These are phyloP conservation scores for Pythium oligandrum DNA, from an alignment of 352 stramenopile genomes.

Conservation along the genomic window DNA sequence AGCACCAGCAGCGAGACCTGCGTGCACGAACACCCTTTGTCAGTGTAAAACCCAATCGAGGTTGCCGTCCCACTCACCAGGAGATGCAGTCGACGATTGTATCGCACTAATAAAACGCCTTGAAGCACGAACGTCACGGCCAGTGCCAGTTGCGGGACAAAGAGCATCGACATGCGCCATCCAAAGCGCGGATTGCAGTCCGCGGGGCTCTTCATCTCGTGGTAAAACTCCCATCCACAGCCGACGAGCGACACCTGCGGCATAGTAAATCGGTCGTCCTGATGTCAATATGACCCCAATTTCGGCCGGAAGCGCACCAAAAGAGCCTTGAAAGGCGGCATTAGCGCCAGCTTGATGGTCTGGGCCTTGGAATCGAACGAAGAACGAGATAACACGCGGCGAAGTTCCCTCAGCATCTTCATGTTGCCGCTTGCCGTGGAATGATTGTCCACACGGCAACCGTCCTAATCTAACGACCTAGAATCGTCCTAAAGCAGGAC, in stretches of 20 bases:
- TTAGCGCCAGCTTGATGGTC: conserved; percentile 12
- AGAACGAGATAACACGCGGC: conserved; percentile 5
- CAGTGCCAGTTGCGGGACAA: conserved; percentile 12
- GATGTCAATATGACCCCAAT: no score
- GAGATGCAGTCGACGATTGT: conserved; percentile 4
- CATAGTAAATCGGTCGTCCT: not conserved
- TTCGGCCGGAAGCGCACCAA: not conserved
- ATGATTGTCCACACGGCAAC: no score
- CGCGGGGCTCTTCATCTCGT: conserved; percentile 6
- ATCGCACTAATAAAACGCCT: conserved; percentile 7
- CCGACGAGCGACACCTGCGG: conserved; percentile 9
- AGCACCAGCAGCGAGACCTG: not conserved
- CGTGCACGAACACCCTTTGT: no score
- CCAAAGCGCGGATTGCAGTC: conserved; percentile 7
- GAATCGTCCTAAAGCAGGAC: no score
- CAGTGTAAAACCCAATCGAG: no score
- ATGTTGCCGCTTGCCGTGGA: not conserved
- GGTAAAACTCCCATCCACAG: conserved; percentile 16
- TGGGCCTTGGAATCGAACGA: conserved; percentile 17
- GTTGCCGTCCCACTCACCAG: not conserved
- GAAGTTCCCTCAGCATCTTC: conserved; percentile 3
- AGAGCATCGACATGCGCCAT: conserved; percentile 18
- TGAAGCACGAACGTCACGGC: conserved; percentile 14
- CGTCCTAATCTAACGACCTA: no score
- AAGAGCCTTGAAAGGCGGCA: conserved; percentile 7